A percentile compares a stretch with the other conserved stretches of the same genome.
Evolutionary conservation across 2,329 filamentous ascomycete genomes (phyloP).

Genomic region (Pseudocercospora pini-densiflorae): DNA sequence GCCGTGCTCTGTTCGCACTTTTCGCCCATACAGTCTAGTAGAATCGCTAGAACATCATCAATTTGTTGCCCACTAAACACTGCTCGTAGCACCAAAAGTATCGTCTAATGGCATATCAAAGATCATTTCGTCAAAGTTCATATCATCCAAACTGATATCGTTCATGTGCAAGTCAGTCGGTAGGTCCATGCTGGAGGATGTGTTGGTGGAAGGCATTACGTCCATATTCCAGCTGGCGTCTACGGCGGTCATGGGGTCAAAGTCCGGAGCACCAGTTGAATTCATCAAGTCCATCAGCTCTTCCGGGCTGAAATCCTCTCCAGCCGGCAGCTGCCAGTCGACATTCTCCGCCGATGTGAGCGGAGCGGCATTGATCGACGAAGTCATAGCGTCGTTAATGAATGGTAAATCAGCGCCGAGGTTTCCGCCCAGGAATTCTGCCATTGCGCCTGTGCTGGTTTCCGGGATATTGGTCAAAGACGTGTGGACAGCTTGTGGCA

Average conservation of each 20-base stretch:
- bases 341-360: slow-evolving; percentile 4
- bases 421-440: slow-evolving; percentile 35
- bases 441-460: slow-evolving; percentile 36
- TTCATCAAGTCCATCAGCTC: slow-evolving; percentile 33
- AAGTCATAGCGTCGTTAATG: slow-evolving; percentile 30
- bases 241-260: slow-evolving; percentile 1
- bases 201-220: not conserved
- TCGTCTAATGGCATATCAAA: slow-evolving; percentile 37
- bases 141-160: slow-evolving; percentile 29
- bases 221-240: slow-evolving; percentile 19
- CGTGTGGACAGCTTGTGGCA: slow-evolving; percentile 31
- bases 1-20: not conserved
- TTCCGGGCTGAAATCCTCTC: slow-evolving; percentile 18
- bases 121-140: slow-evolving; percentile 27
- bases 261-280: slow-evolving; percentile 6
- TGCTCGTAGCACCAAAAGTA: slow-evolving; percentile 13
- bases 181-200: slow-evolving; percentile 1
- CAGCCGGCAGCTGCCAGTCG: slow-evolving; percentile 17
- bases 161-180: slow-evolving; percentile 28
- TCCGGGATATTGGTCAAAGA: slow-evolving; percentile 24
- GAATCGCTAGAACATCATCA: not conserved
- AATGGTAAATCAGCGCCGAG: slow-evolving; percentile 33
- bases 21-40: not conserved
- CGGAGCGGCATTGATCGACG: slow-evolving; percentile 18
- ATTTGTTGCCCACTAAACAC: not conserved